These are phyloP conservation scores for Stemphylium beticola DNA, from an alignment of 2,329 filamentous ascomycete species.

Conservation along the genomic window DNA sequence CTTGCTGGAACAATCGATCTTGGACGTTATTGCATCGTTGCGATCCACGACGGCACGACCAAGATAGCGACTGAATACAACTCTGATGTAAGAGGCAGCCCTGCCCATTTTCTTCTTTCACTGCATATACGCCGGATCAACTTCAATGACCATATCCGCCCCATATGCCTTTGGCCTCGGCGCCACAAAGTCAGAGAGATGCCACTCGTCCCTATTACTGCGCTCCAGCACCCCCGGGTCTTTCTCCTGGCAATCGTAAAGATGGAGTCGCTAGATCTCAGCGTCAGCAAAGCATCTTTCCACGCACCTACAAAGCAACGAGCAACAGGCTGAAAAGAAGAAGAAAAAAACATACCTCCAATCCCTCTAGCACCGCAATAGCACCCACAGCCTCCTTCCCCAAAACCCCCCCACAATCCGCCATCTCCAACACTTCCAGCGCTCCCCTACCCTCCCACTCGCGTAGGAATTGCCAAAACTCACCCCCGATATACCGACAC, in stretches of 20 bases:
- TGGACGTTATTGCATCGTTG: too few species aligned
- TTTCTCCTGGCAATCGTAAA: constrained; percentile 37
- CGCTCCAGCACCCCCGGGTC: constrained; percentile 25
- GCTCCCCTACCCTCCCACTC: constrained; percentile 23
- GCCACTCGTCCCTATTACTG: constrained; percentile 34
- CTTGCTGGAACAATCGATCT: not conserved
- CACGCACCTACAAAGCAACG: not conserved
- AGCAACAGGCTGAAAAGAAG: not conserved
- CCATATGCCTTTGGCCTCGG: constrained; percentile 15
- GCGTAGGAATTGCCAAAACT: constrained; percentile 30
- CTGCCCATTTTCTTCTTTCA: not conserved
- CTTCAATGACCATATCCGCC: constrained; percentile 34
- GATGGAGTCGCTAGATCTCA: constrained; percentile 29
- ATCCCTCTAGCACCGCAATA: constrained; percentile 13
- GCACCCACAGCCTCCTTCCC: constrained; percentile 11
- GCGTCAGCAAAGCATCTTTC: not conserved
- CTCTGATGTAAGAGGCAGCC: not conserved
- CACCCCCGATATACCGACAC: constrained; percentile 22
- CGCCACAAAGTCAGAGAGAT: constrained; percentile 31
- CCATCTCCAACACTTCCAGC: constrained; percentile 28
- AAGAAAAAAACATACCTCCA: constrained; percentile 31
- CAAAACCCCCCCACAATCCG: constrained; percentile 30
- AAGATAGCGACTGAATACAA: not conserved
- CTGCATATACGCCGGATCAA: constrained; percentile 37
- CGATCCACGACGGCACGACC: too few species aligned